Percentiles rank a stretch among this genome's conserved stretches.
Conservation (phyloP, 139 green algal species). For the Mesotaenium endlicherianum region DNA sequence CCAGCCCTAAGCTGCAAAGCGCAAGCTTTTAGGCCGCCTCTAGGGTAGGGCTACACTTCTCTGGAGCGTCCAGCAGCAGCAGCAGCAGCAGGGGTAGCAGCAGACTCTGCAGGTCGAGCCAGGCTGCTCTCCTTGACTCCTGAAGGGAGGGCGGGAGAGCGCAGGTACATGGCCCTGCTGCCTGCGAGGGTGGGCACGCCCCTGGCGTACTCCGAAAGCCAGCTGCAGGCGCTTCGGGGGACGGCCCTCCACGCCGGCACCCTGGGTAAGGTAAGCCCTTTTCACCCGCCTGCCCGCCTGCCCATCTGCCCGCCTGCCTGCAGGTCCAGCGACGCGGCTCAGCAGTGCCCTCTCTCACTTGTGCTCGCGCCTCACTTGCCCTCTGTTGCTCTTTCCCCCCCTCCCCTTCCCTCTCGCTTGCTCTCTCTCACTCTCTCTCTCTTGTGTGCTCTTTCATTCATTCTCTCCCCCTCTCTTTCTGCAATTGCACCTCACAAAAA, state of each 20-base stretch:
- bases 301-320: too few species aligned
- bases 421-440: background rate
- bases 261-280: background rate
- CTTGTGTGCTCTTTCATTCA: background rate
- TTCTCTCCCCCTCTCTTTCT: background rate
- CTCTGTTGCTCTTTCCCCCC: background rate
- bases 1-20: too few species aligned
- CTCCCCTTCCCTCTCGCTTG: background rate
- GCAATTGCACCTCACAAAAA: too few species aligned
- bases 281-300: too few species aligned
- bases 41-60: too few species aligned
- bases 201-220: background rate
- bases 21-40: too few species aligned
- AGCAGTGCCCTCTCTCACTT: background rate
- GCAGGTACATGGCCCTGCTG: conserved; percentile 4
- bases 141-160: too few species aligned
- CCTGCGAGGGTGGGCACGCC: background rate
- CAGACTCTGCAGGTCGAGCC: too few species aligned
- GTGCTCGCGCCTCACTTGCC: background rate
- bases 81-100: too few species aligned
- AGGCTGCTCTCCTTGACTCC: too few species aligned
- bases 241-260: conserved; percentile 10
- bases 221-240: conserved; percentile 12
- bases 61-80: too few species aligned
- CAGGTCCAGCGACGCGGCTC: too few species aligned